Percentiles rank a stretch among this genome's conserved stretches.
Evolutionary conservation across 2,329 filamentous ascomycete species (phyloP).

Genomic region (Lasiodiplodia gonubiensis): DNA sequence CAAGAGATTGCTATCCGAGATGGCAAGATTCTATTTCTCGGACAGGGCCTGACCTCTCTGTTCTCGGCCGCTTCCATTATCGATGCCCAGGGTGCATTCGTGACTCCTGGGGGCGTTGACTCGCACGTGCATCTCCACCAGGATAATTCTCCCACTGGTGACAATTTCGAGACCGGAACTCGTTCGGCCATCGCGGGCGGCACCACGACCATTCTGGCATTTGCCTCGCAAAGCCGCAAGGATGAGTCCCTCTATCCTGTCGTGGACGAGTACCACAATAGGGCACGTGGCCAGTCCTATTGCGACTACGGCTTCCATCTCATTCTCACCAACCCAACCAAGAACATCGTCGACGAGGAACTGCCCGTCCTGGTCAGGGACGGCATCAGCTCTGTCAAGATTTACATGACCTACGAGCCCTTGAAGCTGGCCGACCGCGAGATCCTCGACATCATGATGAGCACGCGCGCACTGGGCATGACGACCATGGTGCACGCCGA

Average conservation of each 20-base stretch:
- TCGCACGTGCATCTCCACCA: constrained; percentile 58
- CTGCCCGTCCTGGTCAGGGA: constrained; percentile 48
- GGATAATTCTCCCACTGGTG: constrained; percentile 46
- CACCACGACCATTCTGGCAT: constrained; percentile 64
- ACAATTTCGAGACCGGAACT: constrained; percentile 56
- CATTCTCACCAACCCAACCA: constrained; percentile 55
- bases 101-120: constrained; percentile 57
- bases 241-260: constrained; percentile 54
- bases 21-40: constrained; percentile 55
- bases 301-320: constrained; percentile 65
- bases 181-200: constrained; percentile 63
- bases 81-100: constrained; percentile 53
- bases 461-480: constrained; percentile 52
- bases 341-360: constrained; percentile 49
- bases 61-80: constrained; percentile 46
- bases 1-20: constrained; percentile 56
- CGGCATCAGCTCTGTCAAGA: constrained; percentile 57
- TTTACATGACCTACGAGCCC: constrained; percentile 60
- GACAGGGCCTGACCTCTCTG: constrained; percentile 42
- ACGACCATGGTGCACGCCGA: constrained; percentile 59
- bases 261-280: constrained; percentile 55
- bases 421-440: constrained; percentile 53
- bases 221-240: constrained; percentile 60
- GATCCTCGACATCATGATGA: constrained; percentile 59
- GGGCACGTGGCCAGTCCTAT: constrained; percentile 55